Conservation (phyloP, 2,329 filamentous ascomycete species). For the Diplodia sapinea region DNA sequence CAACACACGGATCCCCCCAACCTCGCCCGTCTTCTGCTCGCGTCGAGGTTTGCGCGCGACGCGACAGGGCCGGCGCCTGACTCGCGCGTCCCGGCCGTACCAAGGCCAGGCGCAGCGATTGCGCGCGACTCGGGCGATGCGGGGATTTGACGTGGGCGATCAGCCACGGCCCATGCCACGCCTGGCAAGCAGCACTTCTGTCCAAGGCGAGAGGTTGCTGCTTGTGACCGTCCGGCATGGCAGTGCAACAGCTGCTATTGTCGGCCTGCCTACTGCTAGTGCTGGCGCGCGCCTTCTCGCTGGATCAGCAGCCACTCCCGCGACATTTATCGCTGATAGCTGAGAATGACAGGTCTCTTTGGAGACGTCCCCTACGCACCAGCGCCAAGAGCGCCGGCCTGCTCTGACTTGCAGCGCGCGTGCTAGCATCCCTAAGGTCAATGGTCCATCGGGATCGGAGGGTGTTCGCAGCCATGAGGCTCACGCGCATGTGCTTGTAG, state of each 20-base stretch:
- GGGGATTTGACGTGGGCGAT: constrained; percentile 6
- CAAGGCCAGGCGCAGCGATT: neutral
- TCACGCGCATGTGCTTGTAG: constrained; percentile 6
- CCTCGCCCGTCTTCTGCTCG: neutral
- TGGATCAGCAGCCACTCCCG: constrained; percentile 26
- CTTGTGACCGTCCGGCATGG: constrained; percentile 2
- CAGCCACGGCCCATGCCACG: constrained; percentile 8
- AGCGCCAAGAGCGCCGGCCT: constrained; percentile 10
- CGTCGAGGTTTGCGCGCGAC: constrained; percentile 14
- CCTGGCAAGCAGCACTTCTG: neutral
- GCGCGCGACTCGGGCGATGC: constrained; percentile 21
- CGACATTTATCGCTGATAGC: constrained; percentile 12
- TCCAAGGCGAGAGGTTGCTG: neutral
- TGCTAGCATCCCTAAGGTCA: neutral
- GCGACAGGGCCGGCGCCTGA: neutral
- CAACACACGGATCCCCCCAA: too few species aligned
- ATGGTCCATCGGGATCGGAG: constrained; percentile 14
- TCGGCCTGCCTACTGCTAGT: neutral
- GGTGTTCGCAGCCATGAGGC: constrained; percentile 28
- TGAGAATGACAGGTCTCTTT: constrained; percentile 13
- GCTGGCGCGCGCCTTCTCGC: neutral
- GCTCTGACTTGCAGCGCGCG: constrained; percentile 15
- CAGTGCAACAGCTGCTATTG: constrained; percentile 18
- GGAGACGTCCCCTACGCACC: neutral
- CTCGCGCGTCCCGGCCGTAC: constrained; percentile 3